Base-by-base conservation (phyloP, 2,329 filamentous ascomycete genomes). In the Pseudogymnoascus sp. region DNA sequence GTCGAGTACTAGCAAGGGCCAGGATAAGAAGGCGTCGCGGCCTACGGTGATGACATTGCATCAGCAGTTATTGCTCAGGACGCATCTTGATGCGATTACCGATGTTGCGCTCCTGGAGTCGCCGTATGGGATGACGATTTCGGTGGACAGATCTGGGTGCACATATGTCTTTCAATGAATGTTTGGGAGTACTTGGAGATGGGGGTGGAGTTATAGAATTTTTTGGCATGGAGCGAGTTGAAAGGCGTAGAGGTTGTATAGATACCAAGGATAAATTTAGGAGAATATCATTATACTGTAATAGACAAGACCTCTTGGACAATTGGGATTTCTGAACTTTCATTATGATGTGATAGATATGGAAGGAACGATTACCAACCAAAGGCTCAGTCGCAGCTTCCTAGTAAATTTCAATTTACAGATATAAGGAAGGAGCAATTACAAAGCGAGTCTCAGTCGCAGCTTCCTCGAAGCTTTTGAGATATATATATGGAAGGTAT, bases 81-180 rank as follows among this genome's bases (percentile, higher is more conserved):
- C 88, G 63, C 94, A 99, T 75, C 74, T 97, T 69, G 94, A 99
- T 75, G 86, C 86, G 3, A 86, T 99, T 63, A 83, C 89, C 70
- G 93, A 97, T 75, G 86, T 97, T 67, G 88, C 88, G n/a, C 77
- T 97, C 70, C 74, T 99, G 67, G 91, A 97, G 77, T 81, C 84
- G 66, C 94, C 94, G 24, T 97, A 96, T 73, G 89, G 88, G 4
- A 97, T 97, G 90, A 88, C 92, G 35, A 81, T 97, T 58, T 95
- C 89, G 66, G 92, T 89, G 60, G 94, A 99, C 78, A 81, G 93
- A 68, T 89, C 87, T 39, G 94, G 94, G 0, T 87, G 93, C 72
- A 85, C 97, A 50, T 96, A 94, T 79, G 86, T 97, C 60, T 96
- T 87, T 61, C 71, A 73, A 58, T 73, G 61, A 41, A 13, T 54